Evolutionary conservation across 768 basidiomycete genomes (phyloP).

Genomic region (Suillus subalutaceus): DNA sequence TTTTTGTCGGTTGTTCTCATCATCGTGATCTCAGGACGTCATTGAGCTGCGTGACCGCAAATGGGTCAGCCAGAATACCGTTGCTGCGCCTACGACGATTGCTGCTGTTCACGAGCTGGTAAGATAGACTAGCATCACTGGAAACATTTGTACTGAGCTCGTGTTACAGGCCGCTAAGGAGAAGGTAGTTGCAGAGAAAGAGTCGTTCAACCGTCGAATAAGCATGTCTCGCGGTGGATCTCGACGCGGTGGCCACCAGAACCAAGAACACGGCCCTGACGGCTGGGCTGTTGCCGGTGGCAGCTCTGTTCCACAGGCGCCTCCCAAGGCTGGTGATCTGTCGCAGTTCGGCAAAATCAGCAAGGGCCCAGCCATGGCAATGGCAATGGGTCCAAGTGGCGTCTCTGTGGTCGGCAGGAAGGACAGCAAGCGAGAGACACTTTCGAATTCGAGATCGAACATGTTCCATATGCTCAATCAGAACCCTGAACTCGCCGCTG

Average conservation of each 20-base stretch:
- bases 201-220: conserved; percentile 55
- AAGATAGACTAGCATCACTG: too few relatives aligned
- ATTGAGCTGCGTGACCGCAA: too few relatives aligned
- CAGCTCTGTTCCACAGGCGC: conserved; percentile 46
- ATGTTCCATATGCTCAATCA: too few relatives aligned
- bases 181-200: conserved; percentile 60
- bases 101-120: too few relatives aligned
- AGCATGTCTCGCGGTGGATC: conserved; percentile 79
- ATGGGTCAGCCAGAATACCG: too few relatives aligned
- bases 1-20: too few relatives aligned
- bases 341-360: conserved; percentile 73
- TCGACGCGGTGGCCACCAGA: too few relatives aligned
- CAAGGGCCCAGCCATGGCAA: conserved; percentile 55
- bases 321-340: conserved; percentile 82
- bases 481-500: too few relatives aligned
- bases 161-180: conserved; percentile 74
- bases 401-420: conserved; percentile 81
- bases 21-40: too few relatives aligned
- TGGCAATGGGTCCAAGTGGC: conserved; percentile 81
- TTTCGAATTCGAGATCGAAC: conserved; percentile 69
- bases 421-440: conserved; percentile 66
- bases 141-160: neutral
- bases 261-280: conserved; percentile 46
- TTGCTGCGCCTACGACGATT: too few relatives aligned
- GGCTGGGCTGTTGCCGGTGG: conserved; percentile 69